Conservation (phyloP, 805 yeast species). For the Tetrapisispora fleetii region DNA sequence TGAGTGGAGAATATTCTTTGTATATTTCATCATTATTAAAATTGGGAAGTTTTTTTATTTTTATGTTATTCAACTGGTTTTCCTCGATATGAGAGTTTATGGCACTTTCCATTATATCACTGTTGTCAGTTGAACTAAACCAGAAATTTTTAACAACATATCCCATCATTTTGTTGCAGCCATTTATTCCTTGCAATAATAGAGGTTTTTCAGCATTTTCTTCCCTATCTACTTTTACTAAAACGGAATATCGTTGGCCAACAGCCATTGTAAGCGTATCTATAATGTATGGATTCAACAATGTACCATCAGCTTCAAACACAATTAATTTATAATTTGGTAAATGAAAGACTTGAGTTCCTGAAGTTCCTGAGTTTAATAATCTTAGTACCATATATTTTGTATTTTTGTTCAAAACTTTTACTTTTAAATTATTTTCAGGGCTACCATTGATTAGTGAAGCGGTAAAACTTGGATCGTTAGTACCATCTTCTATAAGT, state of each 20-base stretch:
- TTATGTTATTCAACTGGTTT: constrained; percentile 5
- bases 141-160: constrained; percentile 30
- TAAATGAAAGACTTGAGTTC: constrained; percentile 44
- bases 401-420: constrained; percentile 33
- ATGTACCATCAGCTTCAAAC: constrained; percentile 51
- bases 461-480: constrained; percentile 21
- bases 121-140: constrained; percentile 5
- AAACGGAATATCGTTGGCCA: constrained; percentile 67
- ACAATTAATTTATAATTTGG: constrained; percentile 45
- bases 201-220: constrained; percentile 18
- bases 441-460: constrained; percentile 19
- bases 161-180: constrained; percentile 43
- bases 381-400: constrained; percentile 40
- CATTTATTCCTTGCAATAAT: constrained; percentile 34
- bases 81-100: not conserved
- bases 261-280: constrained; percentile 48
- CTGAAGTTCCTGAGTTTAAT: constrained; percentile 48
- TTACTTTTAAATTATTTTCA: constrained; percentile 14
- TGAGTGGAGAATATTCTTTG: constrained; percentile 13
- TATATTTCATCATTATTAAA: constrained; percentile 15
- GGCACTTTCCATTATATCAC: not conserved
- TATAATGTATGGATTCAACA: constrained; percentile 40
- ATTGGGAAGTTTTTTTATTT: constrained; percentile 33
- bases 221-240: constrained; percentile 40
- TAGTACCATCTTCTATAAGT: constrained; percentile 14